A percentile compares a stretch with the other conserved stretches of the same genome.
These are phyloP conservation scores for Plasmodium knowlesi DNA, from an alignment of 169 alveolate species.

Conservation along the genomic window DNA sequence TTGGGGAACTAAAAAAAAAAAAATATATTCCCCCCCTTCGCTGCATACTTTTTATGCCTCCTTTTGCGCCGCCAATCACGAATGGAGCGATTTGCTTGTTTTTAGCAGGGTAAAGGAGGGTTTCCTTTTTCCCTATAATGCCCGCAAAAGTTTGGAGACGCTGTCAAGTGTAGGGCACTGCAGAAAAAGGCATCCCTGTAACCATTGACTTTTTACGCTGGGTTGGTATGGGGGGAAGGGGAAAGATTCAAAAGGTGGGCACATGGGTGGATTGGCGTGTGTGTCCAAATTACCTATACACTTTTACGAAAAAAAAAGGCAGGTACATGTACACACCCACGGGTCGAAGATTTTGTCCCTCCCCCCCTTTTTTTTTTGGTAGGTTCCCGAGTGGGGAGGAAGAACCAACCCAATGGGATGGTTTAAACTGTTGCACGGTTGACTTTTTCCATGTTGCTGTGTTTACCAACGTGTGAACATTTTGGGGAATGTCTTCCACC, in stretches of 20 bases:
- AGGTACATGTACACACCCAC: not conserved
- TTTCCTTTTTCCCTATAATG: not conserved
- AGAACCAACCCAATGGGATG: not conserved
- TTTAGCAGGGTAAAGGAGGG: not conserved
- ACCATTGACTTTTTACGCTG: not conserved
- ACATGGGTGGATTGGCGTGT: not conserved
- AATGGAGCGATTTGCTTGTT: not conserved
- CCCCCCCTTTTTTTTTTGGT: not conserved
- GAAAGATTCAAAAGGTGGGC: not conserved
- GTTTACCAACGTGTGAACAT: not conserved
- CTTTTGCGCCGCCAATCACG: not conserved
- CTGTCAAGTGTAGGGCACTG: not conserved
- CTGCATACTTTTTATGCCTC: not conserved
- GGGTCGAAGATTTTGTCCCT: not conserved
- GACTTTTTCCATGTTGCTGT: not conserved
- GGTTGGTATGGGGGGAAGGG: not conserved
- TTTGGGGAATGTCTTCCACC: not conserved
- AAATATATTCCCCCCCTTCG: not conserved
- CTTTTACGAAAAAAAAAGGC: not conserved
- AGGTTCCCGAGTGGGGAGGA: not conserved
- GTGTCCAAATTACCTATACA: not conserved
- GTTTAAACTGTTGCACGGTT: not conserved
- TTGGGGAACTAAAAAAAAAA: not conserved
- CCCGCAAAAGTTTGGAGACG: not conserved
- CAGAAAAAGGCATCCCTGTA: not conserved